These are phyloP conservation scores for Citrus reticulata DNA, from an alignment of 345 rosid genomes.

Conservation along the genomic window DNA sequence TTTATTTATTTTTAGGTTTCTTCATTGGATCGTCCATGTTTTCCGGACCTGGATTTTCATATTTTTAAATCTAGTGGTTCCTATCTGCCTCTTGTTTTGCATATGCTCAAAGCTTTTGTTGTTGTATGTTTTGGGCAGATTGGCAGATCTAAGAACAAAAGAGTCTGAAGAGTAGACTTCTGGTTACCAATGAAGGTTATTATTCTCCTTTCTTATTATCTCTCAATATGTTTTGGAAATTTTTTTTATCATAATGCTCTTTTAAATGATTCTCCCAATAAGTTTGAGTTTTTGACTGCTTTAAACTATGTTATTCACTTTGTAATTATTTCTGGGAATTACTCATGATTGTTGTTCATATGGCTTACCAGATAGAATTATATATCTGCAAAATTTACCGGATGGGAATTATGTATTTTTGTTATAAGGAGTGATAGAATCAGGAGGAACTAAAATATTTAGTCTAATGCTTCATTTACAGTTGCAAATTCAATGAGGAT, in stretches of 20 bases:
- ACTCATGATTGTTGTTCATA: not conserved
- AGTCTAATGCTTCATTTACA: not conserved
- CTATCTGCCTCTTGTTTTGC: not conserved
- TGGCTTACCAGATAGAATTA: not conserved
- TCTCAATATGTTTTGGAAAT: not conserved
- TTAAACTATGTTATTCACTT: not conserved
- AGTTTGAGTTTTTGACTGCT: constrained; percentile 1
- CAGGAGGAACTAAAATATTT: not conserved
- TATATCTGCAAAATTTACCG: not conserved
- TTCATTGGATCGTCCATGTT: not conserved
- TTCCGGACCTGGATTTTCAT: not conserved
- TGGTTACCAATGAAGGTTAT: constrained; percentile 27
- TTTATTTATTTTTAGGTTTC: not conserved
- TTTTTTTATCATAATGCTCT: not conserved
- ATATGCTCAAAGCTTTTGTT: not conserved
- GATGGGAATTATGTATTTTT: not conserved
- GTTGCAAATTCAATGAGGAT: not conserved
- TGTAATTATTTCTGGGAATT: not conserved
- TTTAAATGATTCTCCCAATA: not conserved
- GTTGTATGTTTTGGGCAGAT: constrained; percentile 22
- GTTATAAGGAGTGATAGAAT: not conserved
- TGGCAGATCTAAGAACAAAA: constrained; percentile 12
- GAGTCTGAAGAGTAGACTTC: constrained; percentile 6
- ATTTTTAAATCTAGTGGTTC: not conserved
- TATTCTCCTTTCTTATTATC: not conserved